These are phyloP conservation scores for Leccinellum rugosiceps DNA, from an alignment of 768 basidiomycete genomes.

Conservation along the genomic window DNA sequence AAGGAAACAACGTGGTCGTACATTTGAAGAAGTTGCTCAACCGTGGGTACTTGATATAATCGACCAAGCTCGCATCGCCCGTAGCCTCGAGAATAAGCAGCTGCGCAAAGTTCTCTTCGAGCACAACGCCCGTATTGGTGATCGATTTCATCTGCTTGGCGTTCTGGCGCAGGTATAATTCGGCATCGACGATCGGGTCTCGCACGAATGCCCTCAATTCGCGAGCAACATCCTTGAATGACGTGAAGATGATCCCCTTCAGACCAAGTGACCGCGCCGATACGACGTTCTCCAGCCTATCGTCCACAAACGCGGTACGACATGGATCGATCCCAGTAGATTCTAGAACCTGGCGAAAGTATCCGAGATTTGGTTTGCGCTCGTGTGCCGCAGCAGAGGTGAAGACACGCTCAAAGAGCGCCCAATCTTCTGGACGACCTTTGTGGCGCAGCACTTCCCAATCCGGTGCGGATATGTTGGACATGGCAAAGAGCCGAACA, in stretches of 20 bases:
- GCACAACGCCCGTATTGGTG: conserved; percentile 5
- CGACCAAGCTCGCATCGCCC: conserved; percentile 15
- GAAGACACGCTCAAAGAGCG: conserved; percentile 19
- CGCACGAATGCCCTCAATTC: conserved; percentile 15
- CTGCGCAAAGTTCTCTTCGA: conserved; percentile 22
- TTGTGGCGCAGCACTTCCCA: conserved; percentile 14
- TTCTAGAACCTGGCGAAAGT: conserved; percentile 13
- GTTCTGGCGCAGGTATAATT: conserved; percentile 10
- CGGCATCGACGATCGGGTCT: conserved; percentile 14
- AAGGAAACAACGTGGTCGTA: background rate
- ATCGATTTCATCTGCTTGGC: conserved; percentile 19
- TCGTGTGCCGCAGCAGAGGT: conserved; percentile 16
- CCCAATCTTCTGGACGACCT: conserved; percentile 14
- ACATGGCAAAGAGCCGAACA: conserved; percentile 14
- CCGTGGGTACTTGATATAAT: conserved; percentile 17
- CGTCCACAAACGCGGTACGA: conserved; percentile 24
- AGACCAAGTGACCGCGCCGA: conserved; percentile 19
- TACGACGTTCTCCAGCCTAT: conserved; percentile 21
- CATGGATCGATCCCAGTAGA: conserved; percentile 15
- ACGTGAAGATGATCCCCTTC: conserved; percentile 19
- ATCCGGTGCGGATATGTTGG: too few species aligned
- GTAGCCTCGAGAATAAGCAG: conserved; percentile 20
- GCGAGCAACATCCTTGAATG: conserved; percentile 12
- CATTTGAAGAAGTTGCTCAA: conserved; percentile 22
- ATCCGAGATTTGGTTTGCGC: conserved; percentile 22